Percentiles rank a stretch among this genome's conserved stretches.
Conservation (phyloP, 1,284 basidiomycete genomes). For the Gymnopus androsaceus region DNA sequence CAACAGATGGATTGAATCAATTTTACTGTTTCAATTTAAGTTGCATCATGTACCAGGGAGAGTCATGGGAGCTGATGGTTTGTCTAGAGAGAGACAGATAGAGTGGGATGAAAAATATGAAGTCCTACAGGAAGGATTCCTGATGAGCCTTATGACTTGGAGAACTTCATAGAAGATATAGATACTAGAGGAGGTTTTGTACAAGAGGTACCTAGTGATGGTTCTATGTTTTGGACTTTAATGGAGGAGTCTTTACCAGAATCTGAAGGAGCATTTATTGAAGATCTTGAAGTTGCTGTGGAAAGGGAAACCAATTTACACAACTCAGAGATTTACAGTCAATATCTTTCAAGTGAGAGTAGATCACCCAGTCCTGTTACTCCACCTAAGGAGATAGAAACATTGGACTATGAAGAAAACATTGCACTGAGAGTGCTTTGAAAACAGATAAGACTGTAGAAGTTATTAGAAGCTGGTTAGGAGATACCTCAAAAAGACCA, state of each 20-base stretch:
- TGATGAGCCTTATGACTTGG: not conserved
- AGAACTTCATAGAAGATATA: constrained; percentile 19
- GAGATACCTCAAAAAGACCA: not conserved
- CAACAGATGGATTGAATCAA: constrained; percentile 37
- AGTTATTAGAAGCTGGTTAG: constrained; percentile 4
- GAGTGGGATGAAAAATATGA: constrained; percentile 23
- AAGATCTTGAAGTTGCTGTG: too few relatives aligned
- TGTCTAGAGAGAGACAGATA: constrained; percentile 24
- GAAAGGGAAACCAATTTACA: too few relatives aligned
- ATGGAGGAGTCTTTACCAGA: not conserved
- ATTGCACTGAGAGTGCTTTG: constrained; percentile 10
- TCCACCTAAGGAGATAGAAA: not conserved
- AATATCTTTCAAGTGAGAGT: too few relatives aligned
- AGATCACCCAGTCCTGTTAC: not conserved
- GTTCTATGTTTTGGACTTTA: too few relatives aligned
- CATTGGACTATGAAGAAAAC: constrained; percentile 4
- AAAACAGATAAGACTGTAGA: not conserved
- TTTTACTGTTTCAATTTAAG: constrained; percentile 33
- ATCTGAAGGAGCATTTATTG: not conserved
- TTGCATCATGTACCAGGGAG: constrained; percentile 28
- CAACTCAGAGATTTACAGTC: too few relatives aligned
- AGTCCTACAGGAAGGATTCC: not conserved
- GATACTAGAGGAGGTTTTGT: constrained; percentile 18
- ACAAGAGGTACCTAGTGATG: too few relatives aligned
- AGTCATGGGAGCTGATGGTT: constrained; percentile 30